These are phyloP conservation scores for Xylaria sp. DNA, from an alignment of 2,329 filamentous ascomycete species.

Conservation along the genomic window DNA sequence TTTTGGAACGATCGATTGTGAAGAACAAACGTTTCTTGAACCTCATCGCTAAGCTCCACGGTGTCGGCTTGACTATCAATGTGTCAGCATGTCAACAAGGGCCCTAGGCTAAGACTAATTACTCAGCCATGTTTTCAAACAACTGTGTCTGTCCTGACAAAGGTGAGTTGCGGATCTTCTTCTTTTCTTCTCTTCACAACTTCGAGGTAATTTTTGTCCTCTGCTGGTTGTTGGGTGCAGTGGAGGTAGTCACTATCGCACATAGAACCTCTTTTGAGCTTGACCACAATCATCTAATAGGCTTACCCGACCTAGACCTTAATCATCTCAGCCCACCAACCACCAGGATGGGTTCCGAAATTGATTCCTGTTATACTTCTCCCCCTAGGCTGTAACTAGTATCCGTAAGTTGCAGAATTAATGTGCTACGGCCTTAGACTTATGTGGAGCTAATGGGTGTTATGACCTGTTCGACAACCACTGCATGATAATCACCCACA, in stretches of 20 bases:
- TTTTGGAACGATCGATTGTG: slow-evolving; percentile 71
- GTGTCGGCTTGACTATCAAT: slow-evolving; percentile 48
- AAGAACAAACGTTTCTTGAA: slow-evolving; percentile 63
- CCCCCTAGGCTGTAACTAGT: slow-evolving; percentile 34
- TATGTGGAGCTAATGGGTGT: slow-evolving; percentile 40
- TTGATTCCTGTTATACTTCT: slow-evolving; percentile 36
- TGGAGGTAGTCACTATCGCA: slow-evolving; percentile 26
- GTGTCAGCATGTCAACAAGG: slow-evolving; percentile 32
- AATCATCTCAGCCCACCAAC: slow-evolving; percentile 25
- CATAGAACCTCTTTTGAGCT: slow-evolving; percentile 22
- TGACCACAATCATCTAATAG: slow-evolving; percentile 26
- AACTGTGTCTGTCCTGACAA: slow-evolving; percentile 10
- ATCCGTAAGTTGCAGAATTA: slow-evolving; percentile 38
- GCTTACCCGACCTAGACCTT: slow-evolving; percentile 29
- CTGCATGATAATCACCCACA: slow-evolving; percentile 35
- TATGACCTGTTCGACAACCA: slow-evolving; percentile 40
- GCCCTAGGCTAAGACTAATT: slow-evolving; percentile 27
- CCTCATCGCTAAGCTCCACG: slow-evolving; percentile 57
- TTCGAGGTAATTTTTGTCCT: slow-evolving; percentile 12
- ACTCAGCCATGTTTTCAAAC: slow-evolving; percentile 38
- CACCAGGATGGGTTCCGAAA: slow-evolving; percentile 35
- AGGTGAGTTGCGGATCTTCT: slow-evolving; percentile 2
- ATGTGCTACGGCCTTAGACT: slow-evolving; percentile 38
- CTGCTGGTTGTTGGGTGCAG: slow-evolving; percentile 18
- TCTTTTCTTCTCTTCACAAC: slow-evolving; percentile 17